phyloP scores from a whole-genome alignment of 2,329 filamentous ascomycete genomes.

The Monosporascus sp. region DNA sequence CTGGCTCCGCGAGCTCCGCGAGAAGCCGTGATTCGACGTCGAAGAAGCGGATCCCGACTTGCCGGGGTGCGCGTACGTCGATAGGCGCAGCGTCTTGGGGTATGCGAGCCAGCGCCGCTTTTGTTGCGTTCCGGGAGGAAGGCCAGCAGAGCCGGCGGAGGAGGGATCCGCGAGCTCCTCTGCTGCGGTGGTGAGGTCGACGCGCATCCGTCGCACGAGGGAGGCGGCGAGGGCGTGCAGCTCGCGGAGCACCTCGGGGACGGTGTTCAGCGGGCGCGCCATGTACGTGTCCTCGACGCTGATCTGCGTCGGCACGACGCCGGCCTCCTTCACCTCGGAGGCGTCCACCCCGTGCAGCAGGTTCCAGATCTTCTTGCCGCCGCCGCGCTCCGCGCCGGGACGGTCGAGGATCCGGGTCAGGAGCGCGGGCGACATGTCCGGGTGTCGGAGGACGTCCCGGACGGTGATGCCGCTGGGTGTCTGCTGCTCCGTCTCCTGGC shows the following conservation, averaged over 20 bases:
- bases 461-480: slow-evolving; percentile 46
- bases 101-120: slow-evolving; percentile 63
- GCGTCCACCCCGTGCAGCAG: slow-evolving; percentile 78
- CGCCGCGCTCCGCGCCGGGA: slow-evolving; percentile 63
- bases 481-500: no score
- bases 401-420: slow-evolving; percentile 67
- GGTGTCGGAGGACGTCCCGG: slow-evolving; percentile 56
- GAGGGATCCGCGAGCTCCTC: slow-evolving; percentile 7
- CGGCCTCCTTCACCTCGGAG: slow-evolving; percentile 65
- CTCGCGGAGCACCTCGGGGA: slow-evolving; percentile 61
- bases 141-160: no score
- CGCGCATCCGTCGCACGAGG: slow-evolving; percentile 71
- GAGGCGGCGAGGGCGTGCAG: slow-evolving; percentile 63
- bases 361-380: slow-evolving; percentile 69
- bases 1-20: slow-evolving; percentile 69
- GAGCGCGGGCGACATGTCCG: slow-evolving; percentile 55
- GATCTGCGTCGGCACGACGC: slow-evolving; percentile 75
- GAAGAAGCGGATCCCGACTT: slow-evolving; percentile 29
- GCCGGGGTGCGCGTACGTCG: slow-evolving; percentile 57
- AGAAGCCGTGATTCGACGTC: slow-evolving; percentile 45
- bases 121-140: not conserved
- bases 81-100: slow-evolving; percentile 76
- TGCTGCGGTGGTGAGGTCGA: slow-evolving; percentile 61
- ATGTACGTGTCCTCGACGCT: slow-evolving; percentile 91
- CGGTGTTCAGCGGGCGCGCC: slow-evolving; percentile 57